phyloP scores from a whole-genome alignment of 441 rosid genomes.

The Eruca vesicaria region DNA sequence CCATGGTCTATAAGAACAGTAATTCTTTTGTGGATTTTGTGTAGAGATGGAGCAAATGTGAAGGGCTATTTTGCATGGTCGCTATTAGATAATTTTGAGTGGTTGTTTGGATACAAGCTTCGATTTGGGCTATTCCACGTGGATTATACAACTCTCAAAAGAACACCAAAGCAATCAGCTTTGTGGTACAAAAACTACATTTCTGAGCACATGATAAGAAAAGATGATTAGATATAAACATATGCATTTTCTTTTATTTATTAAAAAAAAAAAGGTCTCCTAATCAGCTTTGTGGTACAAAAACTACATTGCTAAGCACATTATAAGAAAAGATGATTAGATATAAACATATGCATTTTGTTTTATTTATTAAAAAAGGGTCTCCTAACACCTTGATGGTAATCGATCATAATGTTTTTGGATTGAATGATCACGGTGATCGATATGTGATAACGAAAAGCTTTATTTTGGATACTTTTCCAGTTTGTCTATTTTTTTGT shows the following conservation, averaged over 20 bases:
- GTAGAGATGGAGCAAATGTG: slow-evolving; percentile 61
- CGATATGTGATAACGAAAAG: too few relatives aligned
- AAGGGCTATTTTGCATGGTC: slow-evolving; percentile 64
- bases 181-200: slow-evolving; percentile 47
- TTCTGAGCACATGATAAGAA: slow-evolving; percentile 8
- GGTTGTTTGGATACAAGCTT: slow-evolving; percentile 45
- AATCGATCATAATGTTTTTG: too few relatives aligned
- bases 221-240: neutral
- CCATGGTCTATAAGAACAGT: neutral
- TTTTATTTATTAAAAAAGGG: too few relatives aligned
- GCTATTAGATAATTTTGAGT: slow-evolving; percentile 56
- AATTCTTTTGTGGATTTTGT: neutral
- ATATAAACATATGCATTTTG: too few relatives aligned
- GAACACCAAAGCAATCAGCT: slow-evolving; percentile 58
- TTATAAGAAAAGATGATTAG: neutral
- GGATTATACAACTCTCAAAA: slow-evolving; percentile 40
- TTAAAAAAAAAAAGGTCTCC: too few relatives aligned
- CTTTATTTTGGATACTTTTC: too few relatives aligned
- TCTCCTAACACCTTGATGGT: slow-evolving; percentile 58
- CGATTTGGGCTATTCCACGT: slow-evolving; percentile 53
- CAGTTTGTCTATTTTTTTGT: too few relatives aligned
- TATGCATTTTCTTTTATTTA: too few relatives aligned
- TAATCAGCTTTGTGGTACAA: slow-evolving; percentile 55
- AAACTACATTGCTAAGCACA: slow-evolving; percentile 34
- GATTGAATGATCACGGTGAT: too few relatives aligned